phyloP scores from a whole-genome alignment of 305 asterid genomes.

The Fraxinus platypoda region DNA sequence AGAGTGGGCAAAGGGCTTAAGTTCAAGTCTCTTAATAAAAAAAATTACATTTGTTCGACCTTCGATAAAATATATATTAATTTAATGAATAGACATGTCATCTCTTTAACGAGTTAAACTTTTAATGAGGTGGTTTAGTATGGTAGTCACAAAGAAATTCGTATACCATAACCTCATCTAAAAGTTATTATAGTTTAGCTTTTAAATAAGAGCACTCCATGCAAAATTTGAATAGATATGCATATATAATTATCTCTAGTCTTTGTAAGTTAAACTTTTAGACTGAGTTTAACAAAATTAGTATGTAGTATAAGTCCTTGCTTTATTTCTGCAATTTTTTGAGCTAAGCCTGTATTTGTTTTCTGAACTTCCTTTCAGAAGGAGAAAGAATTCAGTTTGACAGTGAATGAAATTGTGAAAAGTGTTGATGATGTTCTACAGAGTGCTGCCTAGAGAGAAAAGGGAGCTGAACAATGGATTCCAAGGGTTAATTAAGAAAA shows the following conservation, averaged over 20 bases:
- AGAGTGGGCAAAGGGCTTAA: not conserved
- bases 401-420: conserved; percentile 20
- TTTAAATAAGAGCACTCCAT: too few relatives aligned
- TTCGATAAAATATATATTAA: too few relatives aligned
- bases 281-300: too few relatives aligned
- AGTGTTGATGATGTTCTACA: conserved; percentile 2
- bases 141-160: too few relatives aligned
- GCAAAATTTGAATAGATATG: too few relatives aligned
- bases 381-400: conserved; percentile 23
- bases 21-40: not conserved
- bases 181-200: too few relatives aligned
- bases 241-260: too few relatives aligned
- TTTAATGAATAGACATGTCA: too few relatives aligned
- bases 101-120: too few relatives aligned
- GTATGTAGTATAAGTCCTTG: not conserved
- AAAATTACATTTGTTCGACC: not conserved
- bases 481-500: not conserved
- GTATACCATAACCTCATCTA: too few relatives aligned
- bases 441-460: not conserved
- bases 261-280: too few relatives aligned
- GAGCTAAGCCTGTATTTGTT: not conserved
- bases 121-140: too few relatives aligned
- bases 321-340: not conserved
- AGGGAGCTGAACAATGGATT: not conserved
- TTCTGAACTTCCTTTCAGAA: conserved; percentile 3